Evolutionary conservation across 2,329 filamentous ascomycete species (phyloP).

Genomic region (Thielaviopsis euricoi): DNA sequence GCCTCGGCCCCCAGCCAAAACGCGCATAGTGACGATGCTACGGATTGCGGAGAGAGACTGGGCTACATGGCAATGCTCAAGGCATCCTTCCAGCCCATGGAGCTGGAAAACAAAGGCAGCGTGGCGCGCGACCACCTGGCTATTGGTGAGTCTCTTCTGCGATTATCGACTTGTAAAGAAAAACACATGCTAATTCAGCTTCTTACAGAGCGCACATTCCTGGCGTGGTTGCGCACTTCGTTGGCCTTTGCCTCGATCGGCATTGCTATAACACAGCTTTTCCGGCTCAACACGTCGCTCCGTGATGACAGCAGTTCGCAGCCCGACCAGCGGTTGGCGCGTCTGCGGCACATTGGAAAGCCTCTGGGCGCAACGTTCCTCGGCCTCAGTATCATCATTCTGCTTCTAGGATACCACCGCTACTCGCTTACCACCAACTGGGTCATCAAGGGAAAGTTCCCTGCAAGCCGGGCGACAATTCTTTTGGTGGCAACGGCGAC

Average conservation of each 20-base stretch:
- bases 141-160: constrained; percentile 34
- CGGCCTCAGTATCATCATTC: constrained; percentile 55
- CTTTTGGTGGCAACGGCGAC: constrained; percentile 52
- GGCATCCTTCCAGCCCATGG: constrained; percentile 38
- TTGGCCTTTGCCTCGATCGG: constrained; percentile 70
- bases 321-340: constrained; percentile 21
- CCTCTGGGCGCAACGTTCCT: constrained; percentile 64
- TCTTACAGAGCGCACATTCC: constrained; percentile 57
- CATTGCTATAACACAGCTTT: constrained; percentile 70
- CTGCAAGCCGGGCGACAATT: constrained; percentile 60
- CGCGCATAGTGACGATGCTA: background rate
- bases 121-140: constrained; percentile 71
- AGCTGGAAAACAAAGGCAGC: constrained; percentile 73
- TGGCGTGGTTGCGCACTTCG: constrained; percentile 72
- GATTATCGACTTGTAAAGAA: too few relatives aligned
- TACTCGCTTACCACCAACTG: constrained; percentile 68
- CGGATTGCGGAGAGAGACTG: background rate
- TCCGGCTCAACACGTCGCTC: constrained; percentile 60
- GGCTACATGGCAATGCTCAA: constrained; percentile 1
- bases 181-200: background rate
- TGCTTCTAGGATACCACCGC: constrained; percentile 61
- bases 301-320: constrained; percentile 17
- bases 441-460: constrained; percentile 66
- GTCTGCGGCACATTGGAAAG: constrained; percentile 49
- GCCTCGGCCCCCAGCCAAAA: background rate